Evolutionary conservation across 306 rosid species (phyloP), one percentile per base, ranked within the genome.

Genomic region (Cucurbita ficifolia): DNA sequence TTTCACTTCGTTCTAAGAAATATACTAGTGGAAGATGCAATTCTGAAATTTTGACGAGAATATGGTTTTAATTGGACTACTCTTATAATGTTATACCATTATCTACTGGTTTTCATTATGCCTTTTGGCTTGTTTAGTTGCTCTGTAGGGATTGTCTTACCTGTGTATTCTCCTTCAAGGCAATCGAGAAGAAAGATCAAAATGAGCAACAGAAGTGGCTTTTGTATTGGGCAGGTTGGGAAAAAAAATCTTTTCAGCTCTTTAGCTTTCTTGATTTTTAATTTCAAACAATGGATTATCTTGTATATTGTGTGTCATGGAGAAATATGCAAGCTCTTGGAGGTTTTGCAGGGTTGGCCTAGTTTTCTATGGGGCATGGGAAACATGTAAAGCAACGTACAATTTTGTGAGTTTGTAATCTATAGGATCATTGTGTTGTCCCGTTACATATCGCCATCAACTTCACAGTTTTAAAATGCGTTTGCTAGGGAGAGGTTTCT

Each of bases 101-200:
- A 73, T 55, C 9, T 14, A 21, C 71, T 13, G 19, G 60, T 75
- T 48, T 16, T 19, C 10, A 58, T 51, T 79, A 4, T 57, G 48
- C 77, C 73, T 14, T 69, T 46, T 69, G 73, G 73, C 21, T 78
- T 64, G 62, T 79, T 74, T 77, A 93, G 98, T 75, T 93, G 98
- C 74, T 78, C 97, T 70, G 91, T 90, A 39, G 98, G 97, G 78
- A 61, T 88, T 81, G 94, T 68, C 76, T 75, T 93, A 76, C 98
- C 98, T 42, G 94, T 93, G n/a, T 90, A 93, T 79, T 86, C 89
- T 55, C 97, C 36, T 88, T 87, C 81, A 90, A 87, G 87, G 97
- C 98, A 63, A 88, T 93, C 48, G 98, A 93, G 76, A 84, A 76
- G 74, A 87, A 83, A 70, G 88, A 90, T 81, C 82, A 84, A 76